These are phyloP conservation scores for Acanthochlamys bracteata DNA, from an alignment of 106 monocot genomes.

Conservation along the genomic window DNA sequence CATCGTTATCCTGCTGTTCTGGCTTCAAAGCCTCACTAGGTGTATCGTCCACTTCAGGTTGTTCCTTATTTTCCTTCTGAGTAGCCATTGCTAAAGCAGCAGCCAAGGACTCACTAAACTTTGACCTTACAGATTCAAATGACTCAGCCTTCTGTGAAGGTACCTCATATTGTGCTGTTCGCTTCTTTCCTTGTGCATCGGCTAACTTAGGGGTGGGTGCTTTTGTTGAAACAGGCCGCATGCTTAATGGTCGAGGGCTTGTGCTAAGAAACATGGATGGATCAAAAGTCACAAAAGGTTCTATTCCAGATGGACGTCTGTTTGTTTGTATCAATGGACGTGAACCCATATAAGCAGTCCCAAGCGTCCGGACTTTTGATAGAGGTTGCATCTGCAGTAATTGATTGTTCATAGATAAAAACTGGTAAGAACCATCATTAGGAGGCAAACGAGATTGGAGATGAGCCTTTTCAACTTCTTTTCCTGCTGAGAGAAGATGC, in stretches of 20 bases:
- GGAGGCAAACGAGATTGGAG: slow-evolving; percentile 8
- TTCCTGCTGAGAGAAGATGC: slow-evolving; percentile 13
- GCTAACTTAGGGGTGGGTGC: slow-evolving; percentile 28
- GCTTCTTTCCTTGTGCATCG: slow-evolving; percentile 26
- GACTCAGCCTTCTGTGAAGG: slow-evolving; percentile 29
- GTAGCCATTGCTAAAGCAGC: slow-evolving; percentile 38
- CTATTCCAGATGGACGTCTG: slow-evolving; percentile 3
- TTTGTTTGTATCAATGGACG: slow-evolving; percentile 11
- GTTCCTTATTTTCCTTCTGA: slow-evolving; percentile 32
- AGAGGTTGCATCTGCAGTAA: slow-evolving; percentile 14
- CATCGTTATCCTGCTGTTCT: background rate
- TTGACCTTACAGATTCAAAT: slow-evolving; percentile 64
- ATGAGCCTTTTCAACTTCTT: slow-evolving; percentile 11
- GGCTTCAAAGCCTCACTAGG: background rate
- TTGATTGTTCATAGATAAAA: slow-evolving; percentile 18
- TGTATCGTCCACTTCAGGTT: slow-evolving; percentile 17
- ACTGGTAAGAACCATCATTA: slow-evolving; percentile 21
- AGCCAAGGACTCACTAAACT: slow-evolving; percentile 63
- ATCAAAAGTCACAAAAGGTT: slow-evolving; percentile 8
- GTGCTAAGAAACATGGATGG: slow-evolving; percentile 13
- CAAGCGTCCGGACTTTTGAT: slow-evolving; percentile 3
- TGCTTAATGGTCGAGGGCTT: slow-evolving; percentile 20
- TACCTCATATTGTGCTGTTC: slow-evolving; percentile 15
- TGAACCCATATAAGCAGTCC: slow-evolving; percentile 10
- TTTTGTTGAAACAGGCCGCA: slow-evolving; percentile 24